Percentiles rank a stretch among this genome's conserved stretches.
These are phyloP conservation scores for Fermentozyma sake DNA, from an alignment of 1,139 yeast species.

Conservation along the genomic window DNA sequence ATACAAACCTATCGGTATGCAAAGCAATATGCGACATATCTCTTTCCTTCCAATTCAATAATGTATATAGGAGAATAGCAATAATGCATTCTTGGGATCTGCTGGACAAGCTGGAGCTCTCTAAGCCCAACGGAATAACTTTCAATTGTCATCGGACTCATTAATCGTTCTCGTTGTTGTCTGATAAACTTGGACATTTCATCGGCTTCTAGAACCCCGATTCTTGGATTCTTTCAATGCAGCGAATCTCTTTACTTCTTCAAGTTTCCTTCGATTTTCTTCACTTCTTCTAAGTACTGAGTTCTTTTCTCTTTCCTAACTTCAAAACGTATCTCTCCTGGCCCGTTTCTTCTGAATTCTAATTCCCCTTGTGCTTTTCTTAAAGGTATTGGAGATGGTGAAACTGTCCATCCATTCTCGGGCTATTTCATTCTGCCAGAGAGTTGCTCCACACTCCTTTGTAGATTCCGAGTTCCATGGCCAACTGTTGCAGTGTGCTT, in stretches of 20 bases:
- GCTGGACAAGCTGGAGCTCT: slow-evolving; percentile 36
- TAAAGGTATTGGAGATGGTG: slow-evolving; percentile 17
- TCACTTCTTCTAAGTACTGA: slow-evolving; percentile 30
- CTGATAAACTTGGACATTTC: slow-evolving; percentile 31
- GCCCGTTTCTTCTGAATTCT: slow-evolving; percentile 29
- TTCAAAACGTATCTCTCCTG: slow-evolving; percentile 32
- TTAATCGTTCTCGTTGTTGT: slow-evolving; percentile 26
- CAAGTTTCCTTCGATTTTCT: slow-evolving; percentile 33
- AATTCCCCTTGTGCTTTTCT: slow-evolving; percentile 36
- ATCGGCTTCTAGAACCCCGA: slow-evolving; percentile 31
- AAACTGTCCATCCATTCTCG: no score
- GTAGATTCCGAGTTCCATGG: no score
- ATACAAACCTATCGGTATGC: slow-evolving; percentile 41
- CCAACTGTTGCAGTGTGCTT: no score
- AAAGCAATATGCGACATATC: slow-evolving; percentile 58
- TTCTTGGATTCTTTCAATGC: slow-evolving; percentile 29
- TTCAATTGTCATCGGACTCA: slow-evolving; percentile 34
- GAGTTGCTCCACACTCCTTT: no score
- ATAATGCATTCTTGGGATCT: slow-evolving; percentile 20
- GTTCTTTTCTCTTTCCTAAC: slow-evolving; percentile 40
- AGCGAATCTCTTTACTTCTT: slow-evolving; percentile 39
- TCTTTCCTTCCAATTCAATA: slow-evolving; percentile 29
- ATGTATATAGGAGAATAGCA: slow-evolving; percentile 50
- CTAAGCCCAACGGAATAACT: slow-evolving; percentile 66
- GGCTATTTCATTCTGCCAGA: no score